Conservation (phyloP, 495 filamentous ascomycete species). For the Daldinia vernicosa region DNA sequence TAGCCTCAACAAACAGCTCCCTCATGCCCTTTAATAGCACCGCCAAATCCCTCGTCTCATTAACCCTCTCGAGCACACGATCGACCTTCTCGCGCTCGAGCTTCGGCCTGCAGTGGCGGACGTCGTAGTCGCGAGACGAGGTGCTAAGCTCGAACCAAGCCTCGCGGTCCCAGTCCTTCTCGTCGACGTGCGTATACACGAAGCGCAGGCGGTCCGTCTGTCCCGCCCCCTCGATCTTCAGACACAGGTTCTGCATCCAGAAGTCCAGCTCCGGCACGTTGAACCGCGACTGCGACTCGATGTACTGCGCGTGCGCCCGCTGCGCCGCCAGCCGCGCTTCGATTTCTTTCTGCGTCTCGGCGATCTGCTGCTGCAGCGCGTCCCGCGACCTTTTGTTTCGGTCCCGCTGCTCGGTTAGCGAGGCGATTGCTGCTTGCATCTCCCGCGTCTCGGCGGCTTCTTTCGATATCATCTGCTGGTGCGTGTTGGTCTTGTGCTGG, state of each 20-base stretch:
- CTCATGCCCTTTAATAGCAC: slow-evolving; percentile 91
- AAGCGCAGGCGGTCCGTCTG: slow-evolving; percentile 87
- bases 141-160: slow-evolving; percentile 92
- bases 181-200: slow-evolving; percentile 86
- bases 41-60: slow-evolving; percentile 84
- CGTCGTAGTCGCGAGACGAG: slow-evolving; percentile 81
- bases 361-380: slow-evolving; percentile 78
- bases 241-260: slow-evolving; percentile 89
- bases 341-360: slow-evolving; percentile 75
- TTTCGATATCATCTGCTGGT: slow-evolving; percentile 82
- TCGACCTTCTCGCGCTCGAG: slow-evolving; percentile 77
- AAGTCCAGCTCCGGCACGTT: slow-evolving; percentile 94
- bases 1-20: slow-evolving; percentile 75
- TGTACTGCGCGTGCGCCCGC: slow-evolving; percentile 62
- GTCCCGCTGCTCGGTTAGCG: slow-evolving; percentile 79
- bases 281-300: slow-evolving; percentile 81
- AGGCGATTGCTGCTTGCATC: slow-evolving; percentile 81
- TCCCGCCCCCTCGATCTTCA: slow-evolving; percentile 90
- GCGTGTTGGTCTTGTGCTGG: slow-evolving; percentile 75
- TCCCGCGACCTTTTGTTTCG: slow-evolving; percentile 76
- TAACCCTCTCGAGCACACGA: slow-evolving; percentile 74
- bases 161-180: slow-evolving; percentile 88
- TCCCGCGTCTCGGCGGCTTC: slow-evolving; percentile 88
- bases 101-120: slow-evolving; percentile 80
- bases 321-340: slow-evolving; percentile 60